Conservation (phyloP, 768 basidiomycete genomes). For the Leucocoprinus leucothites region DNA sequence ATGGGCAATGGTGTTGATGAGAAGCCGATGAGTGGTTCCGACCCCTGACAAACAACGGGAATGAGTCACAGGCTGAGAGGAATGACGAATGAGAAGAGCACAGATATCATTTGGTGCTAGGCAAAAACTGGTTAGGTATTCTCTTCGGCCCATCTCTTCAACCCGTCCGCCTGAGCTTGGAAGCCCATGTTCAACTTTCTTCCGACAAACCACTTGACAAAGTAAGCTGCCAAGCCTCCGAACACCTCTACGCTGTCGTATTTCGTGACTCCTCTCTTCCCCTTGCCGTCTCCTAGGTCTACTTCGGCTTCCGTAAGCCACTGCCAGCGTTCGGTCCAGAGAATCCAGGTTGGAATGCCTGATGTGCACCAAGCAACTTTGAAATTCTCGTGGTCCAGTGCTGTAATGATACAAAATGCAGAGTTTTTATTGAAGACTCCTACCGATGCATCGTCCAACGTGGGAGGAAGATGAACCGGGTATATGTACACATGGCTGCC, state of each 20-base stretch:
- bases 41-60: too few species aligned
- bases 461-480: conserved; percentile 60
- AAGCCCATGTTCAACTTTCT: conserved; percentile 43
- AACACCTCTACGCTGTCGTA: conserved; percentile 70
- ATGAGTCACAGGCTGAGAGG: too few species aligned
- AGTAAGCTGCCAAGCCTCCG: conserved; percentile 49
- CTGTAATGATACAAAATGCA: conserved; percentile 43
- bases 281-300: conserved; percentile 36
- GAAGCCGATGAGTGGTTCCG: too few species aligned
- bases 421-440: conserved; percentile 33
- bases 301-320: conserved; percentile 33
- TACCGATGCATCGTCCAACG: conserved; percentile 38
- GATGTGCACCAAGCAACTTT: conserved; percentile 55
- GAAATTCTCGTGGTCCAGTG: conserved; percentile 49
- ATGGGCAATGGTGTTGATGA: too few species aligned
- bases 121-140: neutral
- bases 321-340: conserved; percentile 64
- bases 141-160: conserved; percentile 51
- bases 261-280: conserved; percentile 37
- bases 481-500: conserved; percentile 47
- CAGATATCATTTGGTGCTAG: neutral
- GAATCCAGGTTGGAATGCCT: conserved; percentile 41
- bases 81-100: too few species aligned
- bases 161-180: conserved; percentile 49
- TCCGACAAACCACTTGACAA: conserved; percentile 43